phyloP scores from a whole-genome alignment of 2,329 filamentous ascomycete species.

The Torrubiella hemipterigena region DNA sequence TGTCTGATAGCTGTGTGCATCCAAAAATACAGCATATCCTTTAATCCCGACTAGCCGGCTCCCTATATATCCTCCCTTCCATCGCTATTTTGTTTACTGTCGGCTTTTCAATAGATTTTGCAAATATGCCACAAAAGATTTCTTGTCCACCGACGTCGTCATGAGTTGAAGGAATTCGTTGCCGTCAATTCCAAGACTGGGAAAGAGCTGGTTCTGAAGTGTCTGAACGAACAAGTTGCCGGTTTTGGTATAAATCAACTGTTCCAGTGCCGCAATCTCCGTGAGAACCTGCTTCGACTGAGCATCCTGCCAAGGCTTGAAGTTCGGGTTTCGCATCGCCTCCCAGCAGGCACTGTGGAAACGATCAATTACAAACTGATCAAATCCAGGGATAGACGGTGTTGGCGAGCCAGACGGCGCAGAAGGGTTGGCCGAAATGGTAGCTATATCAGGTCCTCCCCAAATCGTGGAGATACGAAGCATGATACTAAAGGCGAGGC shows the following conservation, averaged over 20 bases:
- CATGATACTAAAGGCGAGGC: slow-evolving; percentile 72
- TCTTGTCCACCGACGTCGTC: slow-evolving; percentile 47
- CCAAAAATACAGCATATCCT: too few relatives aligned
- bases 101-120: slow-evolving; percentile 40
- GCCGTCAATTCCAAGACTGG: slow-evolving; percentile 51
- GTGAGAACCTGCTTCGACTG: slow-evolving; percentile 79
- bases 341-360: slow-evolving; percentile 90
- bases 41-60: too few relatives aligned
- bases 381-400: slow-evolving; percentile 72
- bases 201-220: slow-evolving; percentile 51
- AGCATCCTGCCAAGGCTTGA: slow-evolving; percentile 70
- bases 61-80: slow-evolving; percentile 2
- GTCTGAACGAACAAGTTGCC: slow-evolving; percentile 68
- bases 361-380: slow-evolving; percentile 75
- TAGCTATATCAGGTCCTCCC: slow-evolving; percentile 72
- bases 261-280: slow-evolving; percentile 79
- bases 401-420: slow-evolving; percentile 37
- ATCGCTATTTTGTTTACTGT: slow-evolving; percentile 11
- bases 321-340: slow-evolving; percentile 64
- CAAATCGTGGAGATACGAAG: slow-evolving; percentile 75
- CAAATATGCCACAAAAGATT: slow-evolving; percentile 53
- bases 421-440: slow-evolving; percentile 38
- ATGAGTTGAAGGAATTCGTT: slow-evolving; percentile 46
- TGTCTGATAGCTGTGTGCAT: too few relatives aligned
- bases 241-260: slow-evolving; percentile 82